Base-by-base conservation (phyloP, 2,329 filamentous ascomycete genomes). In the Bipolaris bicolor region DNA sequence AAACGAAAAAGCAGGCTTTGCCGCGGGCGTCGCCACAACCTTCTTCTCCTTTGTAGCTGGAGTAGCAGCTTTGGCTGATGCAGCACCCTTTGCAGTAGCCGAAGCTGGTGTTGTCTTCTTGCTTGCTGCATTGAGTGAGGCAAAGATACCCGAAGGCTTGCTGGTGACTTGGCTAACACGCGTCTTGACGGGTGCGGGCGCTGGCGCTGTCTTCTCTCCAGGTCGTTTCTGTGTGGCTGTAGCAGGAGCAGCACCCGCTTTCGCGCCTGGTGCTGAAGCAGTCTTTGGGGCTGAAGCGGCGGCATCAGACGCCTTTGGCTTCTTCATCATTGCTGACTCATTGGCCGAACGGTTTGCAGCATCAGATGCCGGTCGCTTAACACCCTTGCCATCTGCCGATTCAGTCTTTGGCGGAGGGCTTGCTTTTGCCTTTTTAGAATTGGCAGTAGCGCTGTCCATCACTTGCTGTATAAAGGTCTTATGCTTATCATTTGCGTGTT, bases 401-500 rank as follows among this genome's bases (percentile, higher is more conserved):
- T 69, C 66, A 48, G 62, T 52, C 18, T 60, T 57, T 26, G 69
- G 68, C 15, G 72, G 70, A 18, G 73, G 65, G 46, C 68, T 67
- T 44, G 62, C 65, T 60, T 76, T 75, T 15, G 69, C 58, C 55
- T 76, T 77, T 59, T 78, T 76, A 7, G 76, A 73, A 34, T 79
- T 58, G 62, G 82, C 78, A 1, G 81, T 66, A 47, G 72, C 76
- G 47, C 73, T 65, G 60, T 80, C 69, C 70, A 83, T 75, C 45
- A 89, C 87, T 57, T 83, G 82, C 34, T 83, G 81, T 4, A 89
- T 84, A 45, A 88, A 77, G 4, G 81, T 82, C 65, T 88, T 88
- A 46, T 86, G 84, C 50, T 88, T 84, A 0, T 84, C 81, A 66
- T 90, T 87, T 24, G 86, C 88, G 66, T 86, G 87, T 67, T 85